A percentile compares a stretch with the other conserved stretches of the same genome.
Conservation (phyloP, 176 grass and related monocot genomes). For the Otatea glauca region DNA sequence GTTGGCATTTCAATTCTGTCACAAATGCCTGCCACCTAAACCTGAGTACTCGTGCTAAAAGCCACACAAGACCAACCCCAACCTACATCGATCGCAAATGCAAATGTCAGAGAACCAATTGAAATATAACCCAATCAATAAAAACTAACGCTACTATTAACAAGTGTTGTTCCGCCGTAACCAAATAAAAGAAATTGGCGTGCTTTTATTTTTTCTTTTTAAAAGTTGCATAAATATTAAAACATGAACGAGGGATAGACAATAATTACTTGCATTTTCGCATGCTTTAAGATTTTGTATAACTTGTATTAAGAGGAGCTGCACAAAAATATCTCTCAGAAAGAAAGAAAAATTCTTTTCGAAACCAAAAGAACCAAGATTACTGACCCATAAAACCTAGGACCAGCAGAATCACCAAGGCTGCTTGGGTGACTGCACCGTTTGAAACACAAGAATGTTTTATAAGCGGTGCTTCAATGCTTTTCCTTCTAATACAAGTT, state of each 20-base stretch:
- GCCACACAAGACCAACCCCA: constrained; percentile 22
- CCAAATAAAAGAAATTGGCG: not conserved
- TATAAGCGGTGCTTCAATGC: too few species aligned
- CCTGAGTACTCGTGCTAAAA: constrained; percentile 21
- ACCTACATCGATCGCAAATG: constrained; percentile 18
- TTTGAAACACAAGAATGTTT: not conserved
- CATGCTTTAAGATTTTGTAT: too few species aligned
- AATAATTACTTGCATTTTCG: too few species aligned
- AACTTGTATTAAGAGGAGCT: too few species aligned
- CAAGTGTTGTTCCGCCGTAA: not conserved
- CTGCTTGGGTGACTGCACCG: too few species aligned
- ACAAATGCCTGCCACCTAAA: constrained; percentile 43
- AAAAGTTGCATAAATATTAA: too few species aligned
- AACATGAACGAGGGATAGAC: too few species aligned
- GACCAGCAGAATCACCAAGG: not conserved
- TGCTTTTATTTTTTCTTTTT: too few species aligned
- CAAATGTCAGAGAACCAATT: constrained; percentile 25
- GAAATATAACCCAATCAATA: not conserved
- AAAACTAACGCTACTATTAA: not conserved
- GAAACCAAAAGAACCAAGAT: not conserved
- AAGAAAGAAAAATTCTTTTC: not conserved
- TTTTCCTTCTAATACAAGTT: too few species aligned
- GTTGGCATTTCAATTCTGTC: constrained; percentile 59
- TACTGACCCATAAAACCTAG: not conserved
- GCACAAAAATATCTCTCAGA: too few species aligned